A percentile compares a stretch with the other conserved stretches of the same genome.
These are phyloP conservation scores for Xylariaceae sp. DNA, from an alignment of 2,329 filamentous ascomycete species.

Conservation along the genomic window DNA sequence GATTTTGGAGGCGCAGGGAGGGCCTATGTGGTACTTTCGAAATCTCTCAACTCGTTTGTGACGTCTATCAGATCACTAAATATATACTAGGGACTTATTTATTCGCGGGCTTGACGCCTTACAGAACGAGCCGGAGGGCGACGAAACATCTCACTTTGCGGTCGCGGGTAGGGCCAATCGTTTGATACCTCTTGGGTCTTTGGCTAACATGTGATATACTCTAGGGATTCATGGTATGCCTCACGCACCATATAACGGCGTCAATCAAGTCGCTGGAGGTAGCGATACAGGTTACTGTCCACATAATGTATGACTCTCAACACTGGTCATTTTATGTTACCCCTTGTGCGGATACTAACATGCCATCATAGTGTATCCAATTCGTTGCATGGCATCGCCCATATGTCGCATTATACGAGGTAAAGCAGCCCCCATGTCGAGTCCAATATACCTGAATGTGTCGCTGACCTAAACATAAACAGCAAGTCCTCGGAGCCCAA, in stretches of 20 bases:
- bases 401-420: conserved; percentile 52
- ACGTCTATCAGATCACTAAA: conserved; percentile 7
- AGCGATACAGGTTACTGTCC: conserved; percentile 23
- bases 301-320: conserved; percentile 37
- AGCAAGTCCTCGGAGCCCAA: conserved; percentile 50
- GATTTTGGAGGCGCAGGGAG: conserved; percentile 33
- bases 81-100: conserved; percentile 42
- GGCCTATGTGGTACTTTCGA: conserved; percentile 26
- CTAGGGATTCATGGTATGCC: conserved; percentile 34
- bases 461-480: conserved; percentile 11
- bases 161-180: conserved; percentile 38
- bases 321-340: not conserved
- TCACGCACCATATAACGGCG: conserved; percentile 38
- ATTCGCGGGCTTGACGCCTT: conserved; percentile 43
- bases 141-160: conserved; percentile 48
- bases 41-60: not conserved
- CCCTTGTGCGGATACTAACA: conserved; percentile 1
- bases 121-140: conserved; percentile 37
- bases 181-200: too few relatives aligned
- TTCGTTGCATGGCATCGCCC: conserved; percentile 55
- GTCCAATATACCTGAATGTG: too few relatives aligned
- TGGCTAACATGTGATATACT: not conserved
- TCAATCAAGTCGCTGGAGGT: conserved; percentile 33
- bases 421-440: too few relatives aligned
- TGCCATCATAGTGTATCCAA: conserved; percentile 37